Evolutionary conservation across 2,329 filamentous ascomycete genomes (phyloP).

Genomic region (Geoglossum cookeanum): DNA sequence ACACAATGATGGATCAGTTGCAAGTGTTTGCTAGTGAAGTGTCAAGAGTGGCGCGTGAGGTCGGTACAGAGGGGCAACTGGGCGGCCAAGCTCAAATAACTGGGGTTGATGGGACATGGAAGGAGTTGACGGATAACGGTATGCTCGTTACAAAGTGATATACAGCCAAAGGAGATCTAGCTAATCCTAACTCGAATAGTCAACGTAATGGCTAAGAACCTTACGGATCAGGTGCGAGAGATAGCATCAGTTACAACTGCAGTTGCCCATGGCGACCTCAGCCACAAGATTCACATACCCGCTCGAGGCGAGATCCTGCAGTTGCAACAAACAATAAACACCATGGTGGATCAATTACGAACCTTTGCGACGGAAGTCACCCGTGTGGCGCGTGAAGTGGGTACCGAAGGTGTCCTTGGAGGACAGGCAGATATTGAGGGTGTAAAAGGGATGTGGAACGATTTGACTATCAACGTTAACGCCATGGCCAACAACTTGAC

Average conservation of each 20-base stretch:
- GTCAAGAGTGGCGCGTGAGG: constrained; percentile 7
- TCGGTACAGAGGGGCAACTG: constrained; percentile 7
- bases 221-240: constrained; percentile 18
- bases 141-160: not conserved
- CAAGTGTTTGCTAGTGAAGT: constrained; percentile 7
- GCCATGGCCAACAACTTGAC: constrained; percentile 78
- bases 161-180: not conserved
- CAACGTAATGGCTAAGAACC: constrained; percentile 18
- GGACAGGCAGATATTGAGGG: constrained; percentile 70
- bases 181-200: constrained; percentile 9
- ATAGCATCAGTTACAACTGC: constrained; percentile 50
- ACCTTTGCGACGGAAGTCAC: constrained; percentile 75
- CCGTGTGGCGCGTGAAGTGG: constrained; percentile 64
- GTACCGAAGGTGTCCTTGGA: constrained; percentile 65
- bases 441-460: constrained; percentile 78
- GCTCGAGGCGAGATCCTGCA: constrained; percentile 68
- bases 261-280: constrained; percentile 65
- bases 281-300: constrained; percentile 66
- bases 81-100: constrained; percentile 7
- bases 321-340: constrained; percentile 72
- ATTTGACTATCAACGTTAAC: constrained; percentile 69
- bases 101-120: constrained; percentile 8
- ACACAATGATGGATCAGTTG: constrained; percentile 8
- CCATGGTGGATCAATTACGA: constrained; percentile 71
- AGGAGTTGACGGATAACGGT: constrained; percentile 8